phyloP scores from a whole-genome alignment of 345 rosid genomes.

The Citrus australasica region DNA sequence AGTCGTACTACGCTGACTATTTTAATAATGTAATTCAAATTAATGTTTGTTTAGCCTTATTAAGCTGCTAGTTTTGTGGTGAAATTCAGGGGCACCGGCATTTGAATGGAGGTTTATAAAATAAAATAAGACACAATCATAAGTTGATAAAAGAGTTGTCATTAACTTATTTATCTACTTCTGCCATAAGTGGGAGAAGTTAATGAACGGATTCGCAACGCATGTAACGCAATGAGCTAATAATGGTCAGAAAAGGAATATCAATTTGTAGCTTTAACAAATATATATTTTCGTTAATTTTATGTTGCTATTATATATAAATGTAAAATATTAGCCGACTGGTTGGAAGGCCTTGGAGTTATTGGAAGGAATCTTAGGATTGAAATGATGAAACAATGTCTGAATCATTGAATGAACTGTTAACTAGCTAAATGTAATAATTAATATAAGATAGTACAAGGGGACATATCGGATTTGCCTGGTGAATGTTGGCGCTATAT shows the following conservation, averaged over 20 bases:
- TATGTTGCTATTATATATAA: neutral
- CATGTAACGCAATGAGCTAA: neutral
- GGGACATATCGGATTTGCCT: neutral
- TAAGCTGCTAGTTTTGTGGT: neutral
- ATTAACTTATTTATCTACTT: too few species aligned
- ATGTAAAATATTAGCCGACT: neutral
- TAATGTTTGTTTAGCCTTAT: neutral
- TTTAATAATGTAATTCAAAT: neutral
- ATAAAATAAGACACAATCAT: neutral
- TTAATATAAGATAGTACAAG: neutral
- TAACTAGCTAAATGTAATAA: neutral
- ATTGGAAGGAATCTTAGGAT: conserved; percentile 1
- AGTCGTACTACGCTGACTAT: neutral
- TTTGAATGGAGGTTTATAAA: neutral
- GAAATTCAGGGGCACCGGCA: neutral
- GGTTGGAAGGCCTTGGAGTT: conserved; percentile 1
- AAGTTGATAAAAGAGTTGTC: neutral
- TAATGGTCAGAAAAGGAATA: neutral
- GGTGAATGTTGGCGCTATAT: neutral
- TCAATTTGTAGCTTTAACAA: too few species aligned
- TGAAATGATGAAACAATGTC: conserved; percentile 14
- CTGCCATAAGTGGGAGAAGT: neutral
- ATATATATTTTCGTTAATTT: neutral
- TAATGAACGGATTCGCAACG: neutral
- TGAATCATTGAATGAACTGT: neutral